Evolutionary conservation across 345 rosid species (phyloP).

Genomic region (Camelina laxa): DNA sequence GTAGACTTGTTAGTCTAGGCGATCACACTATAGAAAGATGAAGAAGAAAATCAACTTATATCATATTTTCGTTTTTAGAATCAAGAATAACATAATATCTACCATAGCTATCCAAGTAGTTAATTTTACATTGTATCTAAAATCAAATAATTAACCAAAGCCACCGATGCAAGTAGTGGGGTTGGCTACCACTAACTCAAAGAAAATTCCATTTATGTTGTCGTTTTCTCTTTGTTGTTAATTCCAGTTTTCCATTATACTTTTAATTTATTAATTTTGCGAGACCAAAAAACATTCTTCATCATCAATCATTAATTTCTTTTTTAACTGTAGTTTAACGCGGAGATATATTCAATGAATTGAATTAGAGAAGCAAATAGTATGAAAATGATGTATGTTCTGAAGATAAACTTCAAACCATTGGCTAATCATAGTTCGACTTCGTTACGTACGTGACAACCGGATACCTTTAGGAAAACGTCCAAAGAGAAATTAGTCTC

Average conservation of each 20-base stretch:
- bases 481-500: neutral
- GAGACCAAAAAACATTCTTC: slow-evolving; percentile 33
- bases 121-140: slow-evolving; percentile 7
- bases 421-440: neutral
- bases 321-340: neutral
- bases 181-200: slow-evolving; percentile 44
- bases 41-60: neutral
- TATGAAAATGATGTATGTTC: neutral
- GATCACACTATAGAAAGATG: neutral
- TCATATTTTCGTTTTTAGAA: neutral
- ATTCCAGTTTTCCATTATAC: slow-evolving; percentile 1
- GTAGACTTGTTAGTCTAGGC: neutral
- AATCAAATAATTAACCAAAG: slow-evolving; percentile 8
- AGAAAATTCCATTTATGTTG: slow-evolving; percentile 11
- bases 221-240: slow-evolving; percentile 36
- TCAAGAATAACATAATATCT: slow-evolving; percentile 5
- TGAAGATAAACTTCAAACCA: neutral
- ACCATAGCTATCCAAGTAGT: slow-evolving; percentile 6
- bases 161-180: slow-evolving; percentile 42
- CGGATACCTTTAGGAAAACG: neutral
- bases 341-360: neutral
- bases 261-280: slow-evolving; percentile 20
- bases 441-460: neutral
- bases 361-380: neutral
- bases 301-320: slow-evolving; percentile 9